Base-by-base conservation (phyloP, 1,284 basidiomycete species). In the Filobasidium uniguttulatum region DNA sequence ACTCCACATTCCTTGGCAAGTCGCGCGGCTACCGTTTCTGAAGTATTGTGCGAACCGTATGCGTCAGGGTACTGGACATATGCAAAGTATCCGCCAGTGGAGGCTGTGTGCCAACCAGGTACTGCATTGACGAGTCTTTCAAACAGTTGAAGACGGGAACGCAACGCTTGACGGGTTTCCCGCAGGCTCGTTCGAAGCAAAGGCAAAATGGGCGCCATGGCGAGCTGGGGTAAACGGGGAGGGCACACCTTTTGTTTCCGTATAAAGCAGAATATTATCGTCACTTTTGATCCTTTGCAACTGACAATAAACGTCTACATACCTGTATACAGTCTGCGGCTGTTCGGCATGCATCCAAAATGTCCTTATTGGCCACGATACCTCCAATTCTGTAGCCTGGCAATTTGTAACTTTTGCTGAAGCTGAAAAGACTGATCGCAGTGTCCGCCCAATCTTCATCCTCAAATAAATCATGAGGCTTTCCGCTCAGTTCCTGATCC, bases 361-460 rank as follows among this genome's bases (percentile, higher is more conserved):
- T 67, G 0, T 65, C 57, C 0, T 80, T 75, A 0, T 79, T 76
- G 0, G 81, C 80, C n/a, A 81, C 75, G 53, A 90, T 75, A 4
- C 77, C 75, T 1, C 88, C 87, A 1, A 91, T 75, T 14, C 87
- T 77, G 65, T 88, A 83, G 0, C 87, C 87, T 0, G 88, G 88
- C 37, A 93, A 58, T 57, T 44, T 56, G 58, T 57, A 52, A 44
- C 50, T 26, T 44, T 55, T 70, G 56, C 64, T 66, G 64, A 87
- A 88, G 12, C 83, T 86, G 61, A 82, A 85, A 17, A 88, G 70
- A 57, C 82, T 80, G 49, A 88, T 74, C 44, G 88, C 62, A 48
- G 74, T 79, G 0, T 66, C 62, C 31, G 82, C 73, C 83, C 83
- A 86, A 36, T 69, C 64, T 60, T 70, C 69, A 48, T 67, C 60